phyloP scores from a whole-genome alignment of 225 moss, liverwort and hornwort genomes.

The Polytrichum formosum region DNA sequence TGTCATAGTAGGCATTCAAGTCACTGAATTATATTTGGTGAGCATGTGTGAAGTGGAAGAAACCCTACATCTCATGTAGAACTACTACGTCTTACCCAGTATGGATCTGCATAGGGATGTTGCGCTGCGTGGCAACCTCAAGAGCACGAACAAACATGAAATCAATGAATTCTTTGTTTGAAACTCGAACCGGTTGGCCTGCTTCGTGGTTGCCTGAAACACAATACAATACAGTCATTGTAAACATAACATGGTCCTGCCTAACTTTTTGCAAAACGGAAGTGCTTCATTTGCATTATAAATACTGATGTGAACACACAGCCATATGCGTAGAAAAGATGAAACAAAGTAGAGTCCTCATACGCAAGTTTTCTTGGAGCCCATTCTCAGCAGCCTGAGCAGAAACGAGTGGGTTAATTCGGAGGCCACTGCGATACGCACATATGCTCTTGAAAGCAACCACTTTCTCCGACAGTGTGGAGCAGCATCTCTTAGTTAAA shows the following conservation, averaged over 20 bases:
- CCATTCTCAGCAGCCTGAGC: conserved; percentile 75
- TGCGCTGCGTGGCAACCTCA: conserved; percentile 63
- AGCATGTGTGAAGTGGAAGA: too few species aligned
- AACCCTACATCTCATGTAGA: too few species aligned
- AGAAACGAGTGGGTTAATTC: conserved; percentile 67
- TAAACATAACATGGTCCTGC: too few species aligned
- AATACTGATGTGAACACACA: too few species aligned
- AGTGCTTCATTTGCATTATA: too few species aligned
- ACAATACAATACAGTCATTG: not conserved
- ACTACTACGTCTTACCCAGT: conserved; percentile 54
- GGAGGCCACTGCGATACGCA: conserved; percentile 80
- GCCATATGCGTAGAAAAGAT: not conserved
- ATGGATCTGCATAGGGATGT: conserved; percentile 81
- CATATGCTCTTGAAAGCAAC: conserved; percentile 87
- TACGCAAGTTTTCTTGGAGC: conserved; percentile 56
- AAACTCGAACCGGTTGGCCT: conserved; percentile 49
- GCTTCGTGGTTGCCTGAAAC: conserved; percentile 22
- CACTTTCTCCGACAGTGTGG: conserved; percentile 62
- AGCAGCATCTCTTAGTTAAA: conserved; percentile 43
- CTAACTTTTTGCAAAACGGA: too few species aligned
- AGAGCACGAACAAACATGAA: conserved; percentile 73
- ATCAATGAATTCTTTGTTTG: conserved; percentile 72
- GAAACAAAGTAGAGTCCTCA: conserved; percentile 2
- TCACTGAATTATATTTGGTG: too few species aligned
- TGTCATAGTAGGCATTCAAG: too few species aligned